Base-by-base conservation (phyloP, 2,329 filamentous ascomycete species). In the Bimuria novae-zelandiae region DNA sequence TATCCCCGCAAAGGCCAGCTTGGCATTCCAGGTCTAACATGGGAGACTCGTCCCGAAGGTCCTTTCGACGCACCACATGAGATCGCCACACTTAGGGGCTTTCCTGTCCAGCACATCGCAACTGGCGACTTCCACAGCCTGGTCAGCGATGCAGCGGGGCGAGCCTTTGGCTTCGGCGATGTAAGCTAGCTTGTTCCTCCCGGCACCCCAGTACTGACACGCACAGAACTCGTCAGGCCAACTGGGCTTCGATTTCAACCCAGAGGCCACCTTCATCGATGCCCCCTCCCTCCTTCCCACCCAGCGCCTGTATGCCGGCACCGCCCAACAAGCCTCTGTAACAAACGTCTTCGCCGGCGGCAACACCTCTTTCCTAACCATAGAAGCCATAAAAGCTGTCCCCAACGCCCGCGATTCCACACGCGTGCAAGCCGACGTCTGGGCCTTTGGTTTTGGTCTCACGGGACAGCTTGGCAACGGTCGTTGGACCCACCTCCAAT, bases 1-100 rank as follows among this genome's bases (percentile, higher is more conserved):
- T 97, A 89, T 69, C 94, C 94, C 0, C 83, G 84, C 2, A 87
- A 84, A 67, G 94, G 94, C 5, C 92, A 99, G 75, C 83, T 97
- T 44, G 94, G 94, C 41, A 80, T 97, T 21, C 88, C 91, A 0
- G 92, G 90, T 0, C 76, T 97, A 39, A 89, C 82, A 12, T 97
- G 90, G 89, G 77, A 81, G 1, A 92, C 86, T 1, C 84, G 90
- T 16, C 92, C 92, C 1, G 73, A 80, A 36, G 92, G 91, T 0
- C 80, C 89, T 0, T 94, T 89, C 64, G 92, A 97, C 65, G 82
- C 88, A 63, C 87, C 90, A 1, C 89, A 96, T 65, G 91, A 96
- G 70, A 80, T 99, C 49, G 80, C 79, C 1, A 84, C 83, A 0
- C 78, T 97, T 2, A 84, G 83, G 51, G 89, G 87, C 4, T 88